Conservation (phyloP, 352 stramenopile species). For the Pythium brachiatum region DNA sequence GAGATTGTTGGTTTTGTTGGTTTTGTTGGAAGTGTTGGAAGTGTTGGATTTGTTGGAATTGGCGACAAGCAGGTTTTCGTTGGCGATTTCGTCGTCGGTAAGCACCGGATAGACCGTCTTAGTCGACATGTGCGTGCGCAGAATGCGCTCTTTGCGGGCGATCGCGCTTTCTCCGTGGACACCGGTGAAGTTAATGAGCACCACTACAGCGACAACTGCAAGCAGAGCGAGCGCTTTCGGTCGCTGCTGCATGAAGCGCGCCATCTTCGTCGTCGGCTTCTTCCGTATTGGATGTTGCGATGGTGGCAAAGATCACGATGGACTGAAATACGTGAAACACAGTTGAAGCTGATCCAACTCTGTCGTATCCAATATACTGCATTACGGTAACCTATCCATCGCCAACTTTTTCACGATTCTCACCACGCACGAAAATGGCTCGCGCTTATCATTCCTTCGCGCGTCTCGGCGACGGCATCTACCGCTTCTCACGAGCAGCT, state of each 20-base stretch:
- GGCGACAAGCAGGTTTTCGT: slow-evolving; percentile 2
- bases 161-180: slow-evolving; percentile 6
- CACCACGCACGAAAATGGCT: slow-evolving; percentile 14
- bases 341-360: neutral
- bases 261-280: neutral
- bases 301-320: neutral
- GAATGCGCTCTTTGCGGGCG: slow-evolving; percentile 24
- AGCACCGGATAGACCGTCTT: slow-evolving; percentile 67
- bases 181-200: neutral
- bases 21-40: neutral
- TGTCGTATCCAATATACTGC: slow-evolving; percentile 5
- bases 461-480: slow-evolving; percentile 41
- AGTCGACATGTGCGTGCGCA: slow-evolving; percentile 70
- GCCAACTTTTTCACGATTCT: neutral
- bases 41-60: slow-evolving; percentile 3
- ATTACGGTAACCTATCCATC: neutral
- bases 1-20: neutral
- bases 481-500: slow-evolving; percentile 34
- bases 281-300: neutral
- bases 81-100: slow-evolving; percentile 4
- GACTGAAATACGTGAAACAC: neutral
- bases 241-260: neutral
- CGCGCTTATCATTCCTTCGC: slow-evolving; percentile 37
- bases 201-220: slow-evolving; percentile 2
- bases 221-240: slow-evolving; percentile 21